Evolutionary conservation across 768 basidiomycete genomes (phyloP).

Genomic region (Russula abietina): DNA sequence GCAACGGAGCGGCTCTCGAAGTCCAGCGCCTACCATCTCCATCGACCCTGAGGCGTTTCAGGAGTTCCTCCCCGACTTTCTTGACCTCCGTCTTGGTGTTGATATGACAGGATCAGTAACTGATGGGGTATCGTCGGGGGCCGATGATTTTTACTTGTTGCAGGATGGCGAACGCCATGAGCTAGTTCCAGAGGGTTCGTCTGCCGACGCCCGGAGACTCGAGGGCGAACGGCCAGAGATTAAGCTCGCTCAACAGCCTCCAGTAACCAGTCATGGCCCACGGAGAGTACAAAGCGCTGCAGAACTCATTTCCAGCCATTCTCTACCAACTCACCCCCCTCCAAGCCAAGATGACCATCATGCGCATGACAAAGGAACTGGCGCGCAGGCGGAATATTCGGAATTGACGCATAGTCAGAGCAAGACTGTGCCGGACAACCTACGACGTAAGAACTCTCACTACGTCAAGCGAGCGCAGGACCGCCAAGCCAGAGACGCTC

Average conservation of each 20-base stretch:
- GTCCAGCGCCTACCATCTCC: background rate
- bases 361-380: background rate
- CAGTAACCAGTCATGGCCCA: background rate
- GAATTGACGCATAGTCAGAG: background rate
- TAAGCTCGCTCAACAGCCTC: background rate
- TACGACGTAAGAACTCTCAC: background rate
- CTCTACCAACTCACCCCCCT: background rate
- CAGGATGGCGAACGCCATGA: background rate
- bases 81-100: slow-evolving; percentile 17
- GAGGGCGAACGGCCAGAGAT: slow-evolving; percentile 2
- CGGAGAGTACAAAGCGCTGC: slow-evolving; percentile 18
- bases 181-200: slow-evolving; percentile 1
- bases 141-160: background rate
- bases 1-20: background rate
- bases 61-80: slow-evolving; percentile 21
- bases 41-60: slow-evolving; percentile 10
- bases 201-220: background rate
- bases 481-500: background rate
- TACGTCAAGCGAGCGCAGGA: background rate
- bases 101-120: background rate
- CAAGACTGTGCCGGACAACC: background rate
- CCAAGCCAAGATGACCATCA: background rate
- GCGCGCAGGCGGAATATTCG: background rate
- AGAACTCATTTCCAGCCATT: slow-evolving; percentile 5
- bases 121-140: background rate